phyloP scores from a whole-genome alignment of 2,329 filamentous ascomycete genomes.

The Cercospora sp. region DNA sequence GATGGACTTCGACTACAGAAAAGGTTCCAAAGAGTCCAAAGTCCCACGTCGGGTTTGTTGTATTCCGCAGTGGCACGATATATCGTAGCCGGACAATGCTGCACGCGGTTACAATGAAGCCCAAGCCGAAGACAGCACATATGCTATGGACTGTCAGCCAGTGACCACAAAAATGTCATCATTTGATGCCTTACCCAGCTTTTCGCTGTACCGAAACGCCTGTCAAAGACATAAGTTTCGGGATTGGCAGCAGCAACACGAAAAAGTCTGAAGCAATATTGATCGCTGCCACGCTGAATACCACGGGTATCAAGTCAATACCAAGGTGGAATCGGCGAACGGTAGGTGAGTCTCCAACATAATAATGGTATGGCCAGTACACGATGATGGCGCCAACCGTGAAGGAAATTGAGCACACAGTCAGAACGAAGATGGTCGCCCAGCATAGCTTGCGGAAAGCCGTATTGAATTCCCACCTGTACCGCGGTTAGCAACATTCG shows the following conservation, averaged over 20 bases:
- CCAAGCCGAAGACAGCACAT: conserved; percentile 18
- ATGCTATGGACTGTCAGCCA: conserved; percentile 6
- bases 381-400: conserved; percentile 9
- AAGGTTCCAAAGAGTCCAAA: conserved; percentile 18
- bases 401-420: conserved; percentile 4
- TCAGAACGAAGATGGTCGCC: conserved; percentile 4
- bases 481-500: neutral
- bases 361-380: conserved; percentile 19
- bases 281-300: conserved; percentile 13
- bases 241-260: conserved; percentile 22
- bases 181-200: conserved; percentile 5
- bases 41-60: conserved; percentile 21
- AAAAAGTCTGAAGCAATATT: conserved; percentile 20
- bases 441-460: conserved; percentile 22
- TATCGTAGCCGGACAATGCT: conserved; percentile 20
- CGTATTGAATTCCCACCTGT: conserved; percentile 24
- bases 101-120: conserved; percentile 21
- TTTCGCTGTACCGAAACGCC: conserved; percentile 15
- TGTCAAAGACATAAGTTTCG: conserved; percentile 17
- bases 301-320: conserved; percentile 11
- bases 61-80: conserved; percentile 18
- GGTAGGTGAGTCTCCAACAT: conserved; percentile 15
- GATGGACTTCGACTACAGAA: conserved; percentile 18
- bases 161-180: neutral
- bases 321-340: conserved; percentile 6